These are phyloP conservation scores for Rauvolfia tetraphylla DNA, from an alignment of 257 asterid species.

Conservation along the genomic window DNA sequence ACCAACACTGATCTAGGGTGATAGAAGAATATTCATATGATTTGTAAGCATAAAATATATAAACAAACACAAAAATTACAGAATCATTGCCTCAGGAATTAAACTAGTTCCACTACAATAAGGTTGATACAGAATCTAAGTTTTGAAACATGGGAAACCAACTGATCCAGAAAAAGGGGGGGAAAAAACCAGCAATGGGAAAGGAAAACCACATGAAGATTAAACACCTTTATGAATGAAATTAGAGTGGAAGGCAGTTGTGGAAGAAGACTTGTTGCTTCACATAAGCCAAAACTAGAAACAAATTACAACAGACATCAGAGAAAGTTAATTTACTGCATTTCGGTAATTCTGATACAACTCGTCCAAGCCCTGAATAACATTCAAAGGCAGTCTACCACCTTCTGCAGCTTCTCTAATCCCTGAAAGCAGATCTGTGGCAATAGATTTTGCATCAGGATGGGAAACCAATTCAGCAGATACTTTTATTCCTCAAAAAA, in stretches of 20 bases:
- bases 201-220: neutral
- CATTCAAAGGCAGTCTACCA: slow-evolving; percentile 63
- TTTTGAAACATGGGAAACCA: neutral
- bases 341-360: slow-evolving; percentile 73
- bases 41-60: neutral
- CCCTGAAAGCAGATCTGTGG: slow-evolving; percentile 67
- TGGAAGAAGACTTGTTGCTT: neutral
- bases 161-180: neutral
- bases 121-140: neutral
- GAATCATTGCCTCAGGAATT: neutral
- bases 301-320: slow-evolving; percentile 26
- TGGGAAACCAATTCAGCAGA: neutral
- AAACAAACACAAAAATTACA: neutral
- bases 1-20: neutral
- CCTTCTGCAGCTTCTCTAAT: slow-evolving; percentile 70
- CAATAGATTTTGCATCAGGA: slow-evolving; percentile 21
- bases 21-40: neutral
- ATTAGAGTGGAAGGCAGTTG: slow-evolving; percentile 2
- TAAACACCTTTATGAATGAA: slow-evolving; percentile 7
- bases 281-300: slow-evolving; percentile 12
- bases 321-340: slow-evolving; percentile 64
- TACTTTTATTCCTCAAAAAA: neutral
- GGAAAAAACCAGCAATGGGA: neutral
- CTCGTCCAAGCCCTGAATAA: slow-evolving; percentile 83
- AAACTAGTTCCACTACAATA: neutral